Evolutionary conservation across 2,329 filamentous ascomycete species (phyloP), one percentile per base, ranked within the genome.

Genomic region (Colletotrichum caudatum): DNA sequence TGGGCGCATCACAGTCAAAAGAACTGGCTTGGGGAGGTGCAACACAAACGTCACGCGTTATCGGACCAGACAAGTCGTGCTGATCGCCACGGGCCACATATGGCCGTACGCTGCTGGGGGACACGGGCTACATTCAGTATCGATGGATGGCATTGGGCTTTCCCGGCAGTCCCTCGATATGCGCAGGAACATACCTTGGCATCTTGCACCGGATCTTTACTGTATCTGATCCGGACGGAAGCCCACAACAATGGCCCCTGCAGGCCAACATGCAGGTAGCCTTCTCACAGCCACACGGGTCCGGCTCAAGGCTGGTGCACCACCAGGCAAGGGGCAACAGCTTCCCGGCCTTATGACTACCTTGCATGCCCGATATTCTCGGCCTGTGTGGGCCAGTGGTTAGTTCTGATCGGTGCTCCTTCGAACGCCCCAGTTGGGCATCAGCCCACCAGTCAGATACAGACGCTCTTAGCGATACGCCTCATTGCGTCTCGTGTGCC

Each of bases 41-140:
- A 74, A 80, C 79, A 71, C 74, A 76, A 76, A 76, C 75, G 70
- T 73, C 66, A 69, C 64, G 68, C 73, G 75, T 63, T 60, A 74
- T 77, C 75, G 73, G 75, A 69, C 66, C 66, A 61, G 46, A 71
- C 18, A 63, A 51, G 56, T 41, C 44, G 35, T 58, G 50, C 26
- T 33, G 69, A 69, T 59, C 61, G 46, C n/a, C 58, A 44, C 29
- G 29, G 46, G 29, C 37, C 46, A 64, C 48, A 35, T 39, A 51
- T 37, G 48, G 44, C 69, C 26, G 37, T 63, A 54, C 33, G 50
- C 66, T 53, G 33, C 29, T 65, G 23, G n/a, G 57, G 54, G 41
- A 64, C 50, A 12, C 65, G 23, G 58, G 41, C 46, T 26, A 61
- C 35, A 70, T 48, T 35, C 41, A 48, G 29, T 26, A 56, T 33